Evolutionary conservation across 768 basidiomycete genomes (phyloP), one percentile per base, ranked within the genome.

Genomic region (Pisolithus albus): DNA sequence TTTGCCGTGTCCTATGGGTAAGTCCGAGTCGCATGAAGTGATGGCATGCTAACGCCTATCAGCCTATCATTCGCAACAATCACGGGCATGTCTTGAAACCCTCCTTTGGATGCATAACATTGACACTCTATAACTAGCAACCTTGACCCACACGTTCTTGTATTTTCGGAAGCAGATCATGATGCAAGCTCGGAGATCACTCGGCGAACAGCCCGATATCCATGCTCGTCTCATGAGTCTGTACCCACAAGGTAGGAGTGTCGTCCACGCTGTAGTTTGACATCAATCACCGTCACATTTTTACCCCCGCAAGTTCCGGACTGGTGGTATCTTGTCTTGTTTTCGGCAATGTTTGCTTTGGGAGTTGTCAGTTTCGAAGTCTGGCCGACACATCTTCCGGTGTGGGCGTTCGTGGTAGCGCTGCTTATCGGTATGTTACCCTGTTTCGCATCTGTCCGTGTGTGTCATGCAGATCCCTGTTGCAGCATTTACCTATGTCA

Each of bases 61-160:
- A 89, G 84, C 21, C 72, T 92, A 8, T 86, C 84, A n/a, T 92
- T 92, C 57, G 88, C 88, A 2, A 77, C 82, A 28, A 84, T 92
- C 64, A 86, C 88, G 65, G 83, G 88, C 64, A 45, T 54, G 28
- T 40, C 0, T 16, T 40, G 41, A 21, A 21, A n/a, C 5, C 15
- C 28, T 18, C 4, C n/a, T 23, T 28, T 3, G 26, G 36, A 26
- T 21, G 43, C 24, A n/a, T 52, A 38, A 56, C 48, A 21, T 13
- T 1, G 15, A 44, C 15, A 2, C 13, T 18, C 8, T 30, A 34
- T 34, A 13, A 34, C 23, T 42, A 0, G 78, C 88, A 0, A 86
- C 85, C 2, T 62, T 88, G 54, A 79, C 75, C 26, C 91, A 92
- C 59, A 79, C 87, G 66, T 72, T 75, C 64, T 72, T 91, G 36